Evolutionary conservation across 768 basidiomycete species (phyloP), one percentile per base, ranked within the genome.

Genomic region (Crucibulum laeve): DNA sequence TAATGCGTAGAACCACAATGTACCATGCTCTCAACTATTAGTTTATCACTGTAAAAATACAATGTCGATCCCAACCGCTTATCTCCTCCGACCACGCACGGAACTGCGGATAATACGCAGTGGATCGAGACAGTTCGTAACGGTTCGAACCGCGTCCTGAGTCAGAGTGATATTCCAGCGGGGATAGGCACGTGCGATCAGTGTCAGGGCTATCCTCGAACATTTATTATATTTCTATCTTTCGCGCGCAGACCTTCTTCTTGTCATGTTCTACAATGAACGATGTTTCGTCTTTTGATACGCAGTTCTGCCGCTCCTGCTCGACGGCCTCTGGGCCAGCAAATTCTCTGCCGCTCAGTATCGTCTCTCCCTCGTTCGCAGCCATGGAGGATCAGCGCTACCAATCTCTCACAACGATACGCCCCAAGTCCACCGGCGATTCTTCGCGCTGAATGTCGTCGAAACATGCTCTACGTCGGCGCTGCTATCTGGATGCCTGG

Each of bases 211-310:
- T n/a, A n/a, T n/a, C n/a, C n/a, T n/a, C n/a, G n/a, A n/a, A n/a
- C n/a, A n/a, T n/a, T n/a, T n/a, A n/a, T n/a, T n/a, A n/a, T n/a
- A n/a, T n/a, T n/a, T n/a, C n/a, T n/a, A n/a, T n/a, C n/a, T n/a
- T n/a, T n/a, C n/a, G n/a, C n/a, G n/a, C n/a, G n/a, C n/a, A n/a
- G n/a, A n/a, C n/a, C n/a, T n/a, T 37, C 38, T 48, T 19, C 40
- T 47, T 46, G 46, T 49, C 52, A 52, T 55, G 51, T 51, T 51
- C 51, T 48, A 53, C 49, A 47, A 80, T 79, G 79, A 66, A 61
- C 71, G 39, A 82, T 81, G 79, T 64, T 79, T 61, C 77, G 70
- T 44, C 57, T 62, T 53, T 53, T 66, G 46, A 55, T 61, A 44
- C 65, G 69, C 61, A 61, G 50, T 47, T 23, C 51, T 26, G 25